These are phyloP conservation scores for Kwoniella bestiolae DNA, from an alignment of 768 basidiomycete genomes.

Conservation along the genomic window DNA sequence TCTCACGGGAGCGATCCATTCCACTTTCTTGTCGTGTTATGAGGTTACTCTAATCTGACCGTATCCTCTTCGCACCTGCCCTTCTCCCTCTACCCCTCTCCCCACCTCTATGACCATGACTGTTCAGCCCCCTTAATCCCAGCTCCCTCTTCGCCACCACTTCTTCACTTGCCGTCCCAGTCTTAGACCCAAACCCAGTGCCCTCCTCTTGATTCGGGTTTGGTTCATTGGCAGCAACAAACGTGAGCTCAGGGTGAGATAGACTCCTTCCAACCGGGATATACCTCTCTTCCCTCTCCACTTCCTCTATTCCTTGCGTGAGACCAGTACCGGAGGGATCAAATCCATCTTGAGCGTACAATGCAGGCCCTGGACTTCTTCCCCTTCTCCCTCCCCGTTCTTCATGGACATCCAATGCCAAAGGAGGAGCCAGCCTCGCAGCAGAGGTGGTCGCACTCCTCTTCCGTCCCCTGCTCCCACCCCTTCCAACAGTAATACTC, in stretches of 20 bases:
- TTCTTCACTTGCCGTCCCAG: not conserved
- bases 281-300: not conserved
- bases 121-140: constrained; percentile 13
- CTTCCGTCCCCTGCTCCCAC: constrained; percentile 2
- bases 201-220: no score
- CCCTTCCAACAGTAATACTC: constrained; percentile 8
- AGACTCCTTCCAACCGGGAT: constrained; percentile 9
- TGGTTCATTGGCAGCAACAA: not conserved
- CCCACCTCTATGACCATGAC: constrained; percentile 3
- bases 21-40: no score
- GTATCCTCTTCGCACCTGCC: constrained; percentile 2
- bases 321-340: not conserved
- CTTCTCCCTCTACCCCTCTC: constrained; percentile 1
- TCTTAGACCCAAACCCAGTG: no score
- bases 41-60: not conserved
- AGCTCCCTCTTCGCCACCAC: constrained; percentile 5
- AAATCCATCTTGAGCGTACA: not conserved
- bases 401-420: not conserved
- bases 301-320: not conserved
- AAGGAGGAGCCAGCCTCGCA: not conserved
- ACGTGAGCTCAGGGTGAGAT: constrained; percentile 1
- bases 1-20: no score
- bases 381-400: constrained; percentile 6
- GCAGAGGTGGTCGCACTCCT: constrained; percentile 5
- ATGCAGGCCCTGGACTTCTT: constrained; percentile 21